Percentiles rank a stretch among this genome's conserved stretches.
Evolutionary conservation across 805 yeast genomes (phyloP).

Genomic region (Lipomyces starkeyi): DNA sequence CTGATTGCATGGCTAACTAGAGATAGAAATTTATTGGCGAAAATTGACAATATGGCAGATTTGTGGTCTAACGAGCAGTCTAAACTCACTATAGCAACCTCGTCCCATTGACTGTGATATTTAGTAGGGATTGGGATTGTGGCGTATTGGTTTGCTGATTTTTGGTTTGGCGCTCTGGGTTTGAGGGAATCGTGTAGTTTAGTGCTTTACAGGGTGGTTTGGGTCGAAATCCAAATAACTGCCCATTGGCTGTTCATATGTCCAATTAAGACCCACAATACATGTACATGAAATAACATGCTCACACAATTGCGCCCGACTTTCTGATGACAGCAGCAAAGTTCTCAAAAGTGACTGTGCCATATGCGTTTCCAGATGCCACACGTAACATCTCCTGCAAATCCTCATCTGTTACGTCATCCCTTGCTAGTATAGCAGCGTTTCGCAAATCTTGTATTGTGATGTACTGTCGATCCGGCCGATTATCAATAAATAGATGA

Average conservation of each 20-base stretch:
- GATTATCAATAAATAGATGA: slow-evolving; percentile 24
- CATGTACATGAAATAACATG: not conserved
- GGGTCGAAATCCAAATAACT: no score
- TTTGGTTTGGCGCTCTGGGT: not conserved
- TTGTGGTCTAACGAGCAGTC: slow-evolving; percentile 21
- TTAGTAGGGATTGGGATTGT: not conserved
- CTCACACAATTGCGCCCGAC: slow-evolving; percentile 31
- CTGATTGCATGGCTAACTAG: not conserved
- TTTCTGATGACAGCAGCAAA: slow-evolving; percentile 42
- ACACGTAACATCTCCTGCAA: slow-evolving; percentile 44
- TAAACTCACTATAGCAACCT: not conserved
- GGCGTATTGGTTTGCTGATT: not conserved
- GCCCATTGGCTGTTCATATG: not conserved
- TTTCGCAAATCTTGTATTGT: slow-evolving; percentile 41
- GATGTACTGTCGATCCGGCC: slow-evolving; percentile 32
- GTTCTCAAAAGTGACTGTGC: slow-evolving; percentile 33
- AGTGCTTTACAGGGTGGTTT: no score
- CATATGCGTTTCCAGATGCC: slow-evolving; percentile 37
- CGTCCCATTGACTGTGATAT: not conserved
- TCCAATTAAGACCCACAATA: not conserved
- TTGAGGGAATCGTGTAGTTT: not conserved
- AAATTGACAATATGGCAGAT: slow-evolving; percentile 26
- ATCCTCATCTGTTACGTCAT: slow-evolving; percentile 42
- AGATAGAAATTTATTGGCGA: slow-evolving; percentile 15
- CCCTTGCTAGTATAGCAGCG: slow-evolving; percentile 41